Evolutionary conservation across 192 early-diverging fungal genomes (phyloP), one percentile per base, ranked within the genome.

Genomic region (Entophlyctis helioformis): DNA sequence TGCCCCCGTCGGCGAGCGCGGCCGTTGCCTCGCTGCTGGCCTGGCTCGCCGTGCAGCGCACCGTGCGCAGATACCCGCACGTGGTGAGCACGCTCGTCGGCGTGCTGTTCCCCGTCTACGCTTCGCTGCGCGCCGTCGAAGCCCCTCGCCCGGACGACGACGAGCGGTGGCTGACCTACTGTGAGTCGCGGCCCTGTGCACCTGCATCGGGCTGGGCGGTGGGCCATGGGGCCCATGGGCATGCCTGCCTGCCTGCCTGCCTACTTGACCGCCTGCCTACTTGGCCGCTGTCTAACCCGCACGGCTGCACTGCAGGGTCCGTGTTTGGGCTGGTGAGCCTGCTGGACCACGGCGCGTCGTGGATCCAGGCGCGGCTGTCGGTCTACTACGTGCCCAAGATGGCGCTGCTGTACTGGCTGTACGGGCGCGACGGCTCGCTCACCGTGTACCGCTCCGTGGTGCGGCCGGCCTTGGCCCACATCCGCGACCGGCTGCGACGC

Each of bases 81-180:
- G 39, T 74, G 24, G 31, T 66, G 38, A 54, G 50, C 13, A 64
- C 67, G 38, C 33, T 67, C 11, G 39, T 66, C 16, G 71, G 66
- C 18, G 64, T 62, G 5, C 35, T 66, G 4, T 66, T 58, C 39
- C 71, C 71, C 16, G 54, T 55, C 1, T 65, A 62, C 27, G 39
- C 35, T 50, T 57, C 58, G 26, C 28, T 74, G 16, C 43, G 46
- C 21, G 71, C 66, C 7, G 48, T 74, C 18, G 71, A 74, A 46
- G 35, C 60, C 23, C 71, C 71, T 18, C 28, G 52, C n/a, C 24
- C 46, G 6, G 55, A 69, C 37, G 66, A 69, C 39, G 70, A 72
- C 44, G 71, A 74, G 48, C 22, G 63, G 39, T 64, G 67, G 63
- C 42, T 69, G 43, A 74, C 71, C 24, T 74, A 74, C 38, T 74